Base-by-base conservation (phyloP, 2,329 filamentous ascomycete species). In the Phyllosticta paracitricarpa region DNA sequence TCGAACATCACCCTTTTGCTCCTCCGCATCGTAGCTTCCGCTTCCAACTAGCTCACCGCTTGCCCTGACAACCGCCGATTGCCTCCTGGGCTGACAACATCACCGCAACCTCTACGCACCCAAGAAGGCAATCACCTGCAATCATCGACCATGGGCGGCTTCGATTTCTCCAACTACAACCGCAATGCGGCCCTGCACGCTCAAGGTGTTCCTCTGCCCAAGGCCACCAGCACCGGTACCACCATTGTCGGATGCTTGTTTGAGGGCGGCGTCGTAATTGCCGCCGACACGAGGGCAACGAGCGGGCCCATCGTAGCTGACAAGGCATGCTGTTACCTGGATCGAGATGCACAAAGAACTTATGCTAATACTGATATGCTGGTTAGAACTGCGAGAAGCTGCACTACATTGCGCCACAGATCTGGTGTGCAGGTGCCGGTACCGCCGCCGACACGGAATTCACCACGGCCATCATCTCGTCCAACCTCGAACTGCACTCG, bases 81-180 rank as follows among this genome's bases (percentile, higher is more conserved):
- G 28, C 51, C 26, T 8, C 51, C 14, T 56, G n/a, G 25, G 19
- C 59, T 19, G 24, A 26, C 35, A 28, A 25, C 54, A 30, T 8
- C 28, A 30, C 28, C 28, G 28, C 28, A 17, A 52, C 30, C 59
- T 54, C 10, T 24, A 30, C 30, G 4, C 51, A 30, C 48, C 58
- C 54, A 56, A 48, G 25, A 22, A 17, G 19, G 24, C 59, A 54
- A 26, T 28, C 30, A 55, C 53, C 55, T 28, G 4, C 52, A 48
- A 52, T 25, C 54, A 26, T 52, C 28, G 48, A 56, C 61, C 59
- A 99, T 99, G 94, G 87, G 89, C 71, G 92, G 92, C 80, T 96
- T 97, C 84, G 92, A 97, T 81, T 99, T 99, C 84, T 95, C 91
- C 77, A 99, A 99, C 84, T 94, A 97, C 85, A 96, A 96, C 84